Percentiles rank a stretch among this genome's conserved stretches.
Evolutionary conservation across 257 asterid genomes (phyloP).

Genomic region (Jacaranda copaia): DNA sequence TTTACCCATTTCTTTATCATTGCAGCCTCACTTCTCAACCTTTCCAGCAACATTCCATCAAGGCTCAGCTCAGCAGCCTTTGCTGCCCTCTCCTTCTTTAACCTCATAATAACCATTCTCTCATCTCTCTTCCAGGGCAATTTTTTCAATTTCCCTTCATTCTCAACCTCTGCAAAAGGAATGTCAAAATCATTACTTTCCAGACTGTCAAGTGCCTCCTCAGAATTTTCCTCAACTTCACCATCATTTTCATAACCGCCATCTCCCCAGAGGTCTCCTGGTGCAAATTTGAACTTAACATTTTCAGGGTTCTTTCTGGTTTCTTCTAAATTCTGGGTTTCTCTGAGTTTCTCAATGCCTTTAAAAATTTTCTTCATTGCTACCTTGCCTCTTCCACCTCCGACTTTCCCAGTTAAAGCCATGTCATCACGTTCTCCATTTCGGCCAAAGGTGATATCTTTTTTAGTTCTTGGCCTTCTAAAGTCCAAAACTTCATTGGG

Average conservation of each 20-base stretch:
- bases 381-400: constrained; percentile 80
- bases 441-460: constrained; percentile 39
- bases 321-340: constrained; percentile 46
- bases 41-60: constrained; percentile 69
- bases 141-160: constrained; percentile 49
- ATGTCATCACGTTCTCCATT: constrained; percentile 44
- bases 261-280: constrained; percentile 63
- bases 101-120: constrained; percentile 49
- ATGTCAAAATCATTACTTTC: constrained; percentile 46
- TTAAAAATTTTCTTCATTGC: constrained; percentile 79
- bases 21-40: constrained; percentile 75
- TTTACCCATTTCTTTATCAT: constrained; percentile 79
- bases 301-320: constrained; percentile 32
- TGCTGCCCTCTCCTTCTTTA: constrained; percentile 52
- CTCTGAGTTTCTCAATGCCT: constrained; percentile 69
- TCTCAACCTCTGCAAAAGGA: constrained; percentile 43
- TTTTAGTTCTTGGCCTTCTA: constrained; percentile 48
- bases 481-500: constrained; percentile 62
- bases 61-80: constrained; percentile 63
- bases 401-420: constrained; percentile 69
- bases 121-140: constrained; percentile 85
- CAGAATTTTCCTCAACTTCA: constrained; percentile 36
- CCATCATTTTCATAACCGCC: constrained; percentile 33
- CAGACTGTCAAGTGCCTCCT: constrained; percentile 33
- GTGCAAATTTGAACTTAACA: constrained; percentile 58